Evolutionary conservation across 179 eudicot genomes (phyloP).

Genomic region (Heliamphora pulchella): DNA sequence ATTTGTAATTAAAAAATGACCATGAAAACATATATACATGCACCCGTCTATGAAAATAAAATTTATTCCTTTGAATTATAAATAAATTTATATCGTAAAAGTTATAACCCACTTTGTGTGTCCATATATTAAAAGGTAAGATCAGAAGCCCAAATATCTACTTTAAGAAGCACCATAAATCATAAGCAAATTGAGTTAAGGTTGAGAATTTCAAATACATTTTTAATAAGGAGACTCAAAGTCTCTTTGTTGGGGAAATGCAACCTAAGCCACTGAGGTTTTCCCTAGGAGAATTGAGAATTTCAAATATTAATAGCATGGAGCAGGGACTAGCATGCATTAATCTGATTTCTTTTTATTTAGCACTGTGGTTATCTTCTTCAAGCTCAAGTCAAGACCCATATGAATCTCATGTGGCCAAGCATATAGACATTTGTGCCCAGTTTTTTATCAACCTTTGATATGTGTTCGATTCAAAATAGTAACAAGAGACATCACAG

Average conservation of each 20-base stretch:
- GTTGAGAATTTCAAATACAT: too few relatives aligned
- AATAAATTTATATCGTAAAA: too few relatives aligned
- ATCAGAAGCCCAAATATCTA: neutral
- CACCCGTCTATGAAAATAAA: too few relatives aligned
- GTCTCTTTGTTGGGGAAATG: too few relatives aligned
- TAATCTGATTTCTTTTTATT: neutral
- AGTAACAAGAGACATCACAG: too few relatives aligned
- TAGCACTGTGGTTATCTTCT: neutral
- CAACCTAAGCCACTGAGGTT: too few relatives aligned
- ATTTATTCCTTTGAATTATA: too few relatives aligned
- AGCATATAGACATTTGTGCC: neutral
- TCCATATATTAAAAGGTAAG: neutral
- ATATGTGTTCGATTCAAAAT: neutral
- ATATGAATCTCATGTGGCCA: neutral
- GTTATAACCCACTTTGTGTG: neutral
- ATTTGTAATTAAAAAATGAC: neutral
- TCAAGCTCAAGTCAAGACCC: neutral
- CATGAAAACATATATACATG: too few relatives aligned
- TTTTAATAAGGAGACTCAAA: too few relatives aligned
- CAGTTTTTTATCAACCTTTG: neutral
- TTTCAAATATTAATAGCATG: neutral
- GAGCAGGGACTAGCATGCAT: neutral
- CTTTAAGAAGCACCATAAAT: neutral
- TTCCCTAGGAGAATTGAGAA: neutral
- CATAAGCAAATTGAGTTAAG: too few relatives aligned